Percentiles rank a stretch among this genome's conserved stretches.
Conservation (phyloP, 2,329 filamentous ascomycete genomes). For the Ascochyta viciae-villosae region DNA sequence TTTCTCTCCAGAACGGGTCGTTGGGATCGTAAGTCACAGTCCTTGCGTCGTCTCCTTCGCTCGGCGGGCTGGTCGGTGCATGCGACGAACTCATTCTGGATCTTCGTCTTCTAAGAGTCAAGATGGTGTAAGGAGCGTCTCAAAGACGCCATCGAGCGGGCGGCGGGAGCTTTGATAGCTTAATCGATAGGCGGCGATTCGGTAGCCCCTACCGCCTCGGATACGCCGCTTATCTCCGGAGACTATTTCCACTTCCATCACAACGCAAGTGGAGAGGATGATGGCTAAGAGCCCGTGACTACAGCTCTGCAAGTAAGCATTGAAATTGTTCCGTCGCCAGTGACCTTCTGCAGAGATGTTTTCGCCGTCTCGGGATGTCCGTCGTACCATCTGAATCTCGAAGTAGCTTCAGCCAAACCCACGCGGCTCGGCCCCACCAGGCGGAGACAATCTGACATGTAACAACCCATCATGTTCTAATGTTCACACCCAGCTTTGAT, state of each 20-base stretch:
- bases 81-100: slow-evolving; percentile 37
- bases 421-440: background rate
- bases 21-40: slow-evolving; percentile 42
- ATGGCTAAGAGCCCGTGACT: background rate
- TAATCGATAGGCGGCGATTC: slow-evolving; percentile 11
- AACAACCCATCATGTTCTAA: background rate
- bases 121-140: background rate
- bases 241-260: background rate
- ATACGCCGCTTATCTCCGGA: slow-evolving; percentile 12
- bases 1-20: slow-evolving; percentile 45
- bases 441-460: background rate
- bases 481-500: background rate
- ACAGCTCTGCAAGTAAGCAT: background rate
- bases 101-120: background rate
- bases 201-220: slow-evolving; percentile 7
- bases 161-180: slow-evolving; percentile 14
- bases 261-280: background rate
- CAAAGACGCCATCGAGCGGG: slow-evolving; percentile 11
- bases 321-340: no score
- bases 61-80: slow-evolving; percentile 30
- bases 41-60: slow-evolving; percentile 33
- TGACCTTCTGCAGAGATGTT: no score
- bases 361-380: background rate
- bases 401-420: background rate
- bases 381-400: background rate